These are phyloP conservation scores for Oryza glaberrima DNA, from an alignment of 176 grass and related monocot species.

Conservation along the genomic window DNA sequence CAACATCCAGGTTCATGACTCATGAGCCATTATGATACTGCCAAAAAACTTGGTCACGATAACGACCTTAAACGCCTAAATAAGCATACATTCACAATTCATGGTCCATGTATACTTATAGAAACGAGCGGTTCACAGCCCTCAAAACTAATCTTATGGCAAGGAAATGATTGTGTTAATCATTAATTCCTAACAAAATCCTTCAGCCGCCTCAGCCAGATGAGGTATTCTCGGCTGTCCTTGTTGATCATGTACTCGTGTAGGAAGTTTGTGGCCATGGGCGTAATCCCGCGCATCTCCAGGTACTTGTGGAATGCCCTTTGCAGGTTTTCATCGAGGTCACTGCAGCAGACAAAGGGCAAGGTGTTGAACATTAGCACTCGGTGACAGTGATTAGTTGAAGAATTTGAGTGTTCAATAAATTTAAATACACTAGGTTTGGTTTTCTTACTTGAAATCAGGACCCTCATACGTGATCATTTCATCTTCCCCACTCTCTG, in stretches of 20 bases:
- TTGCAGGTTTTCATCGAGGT: conserved; percentile 95
- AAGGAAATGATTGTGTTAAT: background rate
- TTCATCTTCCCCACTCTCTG: conserved; percentile 41
- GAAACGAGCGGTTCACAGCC: background rate
- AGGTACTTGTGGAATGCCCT: conserved; percentile 93
- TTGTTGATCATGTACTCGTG: conserved; percentile 99
- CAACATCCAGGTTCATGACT: background rate
- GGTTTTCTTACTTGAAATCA: conserved; percentile 78
- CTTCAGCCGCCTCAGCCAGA: conserved; percentile 90
- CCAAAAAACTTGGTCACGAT: conserved; percentile 11
- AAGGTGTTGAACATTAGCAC: background rate
- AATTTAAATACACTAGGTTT: background rate
- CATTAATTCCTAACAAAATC: conserved; percentile 65
- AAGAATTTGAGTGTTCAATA: background rate
- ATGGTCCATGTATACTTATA: background rate
- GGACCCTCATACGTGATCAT: conserved; percentile 81
- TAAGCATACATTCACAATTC: background rate
- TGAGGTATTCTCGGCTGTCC: conserved; percentile 86
- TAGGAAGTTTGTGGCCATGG: conserved; percentile 85
- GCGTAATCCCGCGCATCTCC: conserved; percentile 79
- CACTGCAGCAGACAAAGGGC: conserved; percentile 48
- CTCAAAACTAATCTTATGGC: conserved; percentile 6
- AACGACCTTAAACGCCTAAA: background rate
- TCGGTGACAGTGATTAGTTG: background rate
- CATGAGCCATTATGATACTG: background rate